Evolutionary conservation across 2,329 filamentous ascomycete genomes (phyloP).

Genomic region (Cladorrhinum sp.): DNA sequence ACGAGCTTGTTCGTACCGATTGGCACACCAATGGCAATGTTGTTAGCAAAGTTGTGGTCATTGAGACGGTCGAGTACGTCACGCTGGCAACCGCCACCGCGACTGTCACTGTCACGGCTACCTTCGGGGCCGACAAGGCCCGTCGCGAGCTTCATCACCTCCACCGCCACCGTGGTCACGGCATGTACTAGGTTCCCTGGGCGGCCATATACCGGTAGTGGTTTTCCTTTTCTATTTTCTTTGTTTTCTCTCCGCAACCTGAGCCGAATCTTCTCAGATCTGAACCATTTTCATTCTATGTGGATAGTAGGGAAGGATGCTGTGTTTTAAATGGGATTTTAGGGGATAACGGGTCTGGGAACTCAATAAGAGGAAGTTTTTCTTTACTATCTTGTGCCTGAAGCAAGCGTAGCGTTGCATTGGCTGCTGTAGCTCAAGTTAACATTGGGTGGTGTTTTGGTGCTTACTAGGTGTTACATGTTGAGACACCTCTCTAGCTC

Average conservation of each 20-base stretch:
- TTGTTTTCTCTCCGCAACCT: conserved; percentile 1
- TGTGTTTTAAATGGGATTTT: conserved; percentile 5
- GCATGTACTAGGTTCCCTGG: conserved; percentile 13
- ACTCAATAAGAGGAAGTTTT: conserved; percentile 13
- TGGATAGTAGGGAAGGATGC: conserved; percentile 11
- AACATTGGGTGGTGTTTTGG: conserved; percentile 17
- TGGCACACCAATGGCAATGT: conserved; percentile 48
- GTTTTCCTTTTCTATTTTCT: conserved; percentile 7
- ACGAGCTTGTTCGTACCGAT: conserved; percentile 48
- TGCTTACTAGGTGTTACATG: conserved; percentile 12
- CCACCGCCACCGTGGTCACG: conserved; percentile 34
- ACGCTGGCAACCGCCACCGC: conserved; percentile 43
- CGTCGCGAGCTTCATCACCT: conserved; percentile 38
- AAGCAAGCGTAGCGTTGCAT: conserved; percentile 19
- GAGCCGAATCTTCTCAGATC: neutral
- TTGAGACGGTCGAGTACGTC: conserved; percentile 53
- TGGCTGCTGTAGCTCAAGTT: conserved; percentile 18
- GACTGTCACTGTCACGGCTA: conserved; percentile 39
- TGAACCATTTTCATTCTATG: conserved; percentile 14
- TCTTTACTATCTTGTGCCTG: conserved; percentile 12
- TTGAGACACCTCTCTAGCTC: conserved; percentile 16
- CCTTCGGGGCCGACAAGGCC: conserved; percentile 28
- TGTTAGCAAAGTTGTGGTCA: conserved; percentile 57
- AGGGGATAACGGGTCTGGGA: neutral
- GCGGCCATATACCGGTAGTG: neutral